Evolutionary conservation across 1,284 basidiomycete species (phyloP), one percentile per base, ranked within the genome.

Genomic region (Sparassis latifolia): DNA sequence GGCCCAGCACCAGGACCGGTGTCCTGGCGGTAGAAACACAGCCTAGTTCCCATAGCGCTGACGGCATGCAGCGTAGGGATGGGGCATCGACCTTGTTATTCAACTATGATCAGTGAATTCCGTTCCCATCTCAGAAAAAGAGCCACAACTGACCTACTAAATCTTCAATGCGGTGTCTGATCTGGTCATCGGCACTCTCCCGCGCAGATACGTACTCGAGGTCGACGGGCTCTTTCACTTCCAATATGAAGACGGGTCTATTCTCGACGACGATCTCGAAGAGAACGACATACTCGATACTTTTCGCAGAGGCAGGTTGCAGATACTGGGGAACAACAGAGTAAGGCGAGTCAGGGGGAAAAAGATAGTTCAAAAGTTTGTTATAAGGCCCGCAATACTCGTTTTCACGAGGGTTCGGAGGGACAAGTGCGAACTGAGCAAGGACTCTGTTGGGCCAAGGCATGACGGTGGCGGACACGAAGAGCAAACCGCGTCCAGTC

Each of bases 311-410:
- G 10, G 12, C 20, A 20, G 20, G 20, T 20, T 20, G 6, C 30
- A 41, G 42, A 41, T 44, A 54, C 10, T 46, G 45, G 31, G 50
- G 50, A 31, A 54, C 45, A 37, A 53, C 51, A 27, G 45, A 54
- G 42, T 54, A 59, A 40, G 56, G 45, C 20, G 38, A 43, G 35
- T 48, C 49, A 7, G 42, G 7, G 5, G 54, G 50, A 40, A 59
- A 56, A 27, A 59, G 52, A 12, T 56, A 56, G 51, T 53, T 42
- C 12, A 59, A 45, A 28, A 59, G 54, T 44, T 58, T 59, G 50
- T 58, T 59, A 20, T 47, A 47, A 27, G 46, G 20, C 20, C 20
- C 20, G 20, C 1, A 20, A 20, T 20, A 20, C 20, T 20, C 20
- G 1, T 20, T 20, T 20, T 20, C 20, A 20, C 20, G 20, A 20